Conservation (phyloP, 148 eudicot species). For the Rhododendron ovatum region DNA sequence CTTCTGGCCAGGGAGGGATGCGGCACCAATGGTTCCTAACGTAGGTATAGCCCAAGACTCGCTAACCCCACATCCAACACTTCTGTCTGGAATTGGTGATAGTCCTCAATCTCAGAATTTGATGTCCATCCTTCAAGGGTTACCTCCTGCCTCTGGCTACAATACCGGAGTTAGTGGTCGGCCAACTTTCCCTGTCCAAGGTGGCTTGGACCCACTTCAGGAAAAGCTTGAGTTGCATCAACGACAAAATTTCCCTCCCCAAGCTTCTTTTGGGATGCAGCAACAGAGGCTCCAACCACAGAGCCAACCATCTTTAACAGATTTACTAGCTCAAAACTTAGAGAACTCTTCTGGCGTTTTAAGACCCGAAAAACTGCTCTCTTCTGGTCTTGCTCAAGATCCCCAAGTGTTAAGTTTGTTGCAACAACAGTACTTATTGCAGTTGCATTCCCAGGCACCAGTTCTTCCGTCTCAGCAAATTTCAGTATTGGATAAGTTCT, state of each 20-base stretch:
- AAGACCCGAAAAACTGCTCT: slow-evolving; percentile 52
- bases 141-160: slow-evolving; percentile 40
- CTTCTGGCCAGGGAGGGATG: slow-evolving; percentile 62
- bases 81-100: slow-evolving; percentile 44
- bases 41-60: slow-evolving; percentile 44
- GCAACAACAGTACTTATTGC: slow-evolving; percentile 82
- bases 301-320: slow-evolving; percentile 41
- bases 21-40: slow-evolving; percentile 34
- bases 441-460: slow-evolving; percentile 62
- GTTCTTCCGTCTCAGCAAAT: slow-evolving; percentile 48
- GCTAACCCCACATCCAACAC: slow-evolving; percentile 39
- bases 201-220: slow-evolving; percentile 49
- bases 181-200: slow-evolving; percentile 55
- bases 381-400: slow-evolving; percentile 71
- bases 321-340: slow-evolving; percentile 39
- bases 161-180: slow-evolving; percentile 48
- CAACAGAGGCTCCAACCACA: slow-evolving; percentile 64
- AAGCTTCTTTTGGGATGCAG: slow-evolving; percentile 46
- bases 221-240: slow-evolving; percentile 55
- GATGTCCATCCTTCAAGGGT: slow-evolving; percentile 66
- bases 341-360: slow-evolving; percentile 42
- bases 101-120: slow-evolving; percentile 52
- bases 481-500: slow-evolving; percentile 63
- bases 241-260: slow-evolving; percentile 50
- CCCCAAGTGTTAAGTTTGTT: slow-evolving; percentile 65